A percentile compares a stretch with the other conserved stretches of the same genome.
Evolutionary conservation across 495 filamentous ascomycete species (phyloP).

Genomic region (Penicillium pancosmium): DNA sequence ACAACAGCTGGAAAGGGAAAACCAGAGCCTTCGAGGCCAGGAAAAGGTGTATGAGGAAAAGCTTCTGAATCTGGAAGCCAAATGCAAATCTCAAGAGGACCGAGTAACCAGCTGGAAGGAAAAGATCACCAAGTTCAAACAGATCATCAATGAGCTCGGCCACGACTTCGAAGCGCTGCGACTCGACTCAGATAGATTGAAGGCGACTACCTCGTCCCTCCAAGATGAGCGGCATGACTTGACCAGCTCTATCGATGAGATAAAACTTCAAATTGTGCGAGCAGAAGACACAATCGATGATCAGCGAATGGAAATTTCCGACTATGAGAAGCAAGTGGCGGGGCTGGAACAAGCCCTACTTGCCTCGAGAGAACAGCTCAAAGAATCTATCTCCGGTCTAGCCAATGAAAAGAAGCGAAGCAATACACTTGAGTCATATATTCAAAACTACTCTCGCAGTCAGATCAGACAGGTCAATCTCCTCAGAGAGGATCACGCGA

Average conservation of each 20-base stretch:
- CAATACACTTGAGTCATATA: conserved; percentile 34
- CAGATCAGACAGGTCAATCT: conserved; percentile 29
- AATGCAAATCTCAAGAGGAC: conserved; percentile 20
- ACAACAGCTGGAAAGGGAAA: conserved; percentile 36
- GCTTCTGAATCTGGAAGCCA: conserved; percentile 22
- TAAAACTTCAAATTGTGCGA: conserved; percentile 26
- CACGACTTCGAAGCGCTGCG: conserved; percentile 35
- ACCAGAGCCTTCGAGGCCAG: conserved; percentile 25
- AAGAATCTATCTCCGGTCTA: conserved; percentile 23
- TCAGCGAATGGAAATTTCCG: conserved; percentile 19
- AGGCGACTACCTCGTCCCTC: conserved; percentile 17
- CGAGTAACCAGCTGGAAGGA: conserved; percentile 38
- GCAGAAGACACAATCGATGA: conserved; percentile 17
- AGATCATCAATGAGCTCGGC: conserved; percentile 40
- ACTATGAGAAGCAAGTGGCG: conserved; percentile 16
- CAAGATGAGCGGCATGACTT: conserved; percentile 34
- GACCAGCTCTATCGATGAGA: conserved; percentile 20
- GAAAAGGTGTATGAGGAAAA: conserved; percentile 15
- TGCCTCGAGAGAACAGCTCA: conserved; percentile 18
- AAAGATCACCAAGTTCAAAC: conserved; percentile 36
- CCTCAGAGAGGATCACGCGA: conserved; percentile 32
- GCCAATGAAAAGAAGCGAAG: conserved; percentile 33
- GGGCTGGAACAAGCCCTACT: conserved; percentile 27
- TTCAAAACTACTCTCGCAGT: conserved; percentile 30
- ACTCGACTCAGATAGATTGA: conserved; percentile 30